These are phyloP conservation scores for Leishmania lainsoni DNA, from an alignment of 208 protist species.

Conservation along the genomic window DNA sequence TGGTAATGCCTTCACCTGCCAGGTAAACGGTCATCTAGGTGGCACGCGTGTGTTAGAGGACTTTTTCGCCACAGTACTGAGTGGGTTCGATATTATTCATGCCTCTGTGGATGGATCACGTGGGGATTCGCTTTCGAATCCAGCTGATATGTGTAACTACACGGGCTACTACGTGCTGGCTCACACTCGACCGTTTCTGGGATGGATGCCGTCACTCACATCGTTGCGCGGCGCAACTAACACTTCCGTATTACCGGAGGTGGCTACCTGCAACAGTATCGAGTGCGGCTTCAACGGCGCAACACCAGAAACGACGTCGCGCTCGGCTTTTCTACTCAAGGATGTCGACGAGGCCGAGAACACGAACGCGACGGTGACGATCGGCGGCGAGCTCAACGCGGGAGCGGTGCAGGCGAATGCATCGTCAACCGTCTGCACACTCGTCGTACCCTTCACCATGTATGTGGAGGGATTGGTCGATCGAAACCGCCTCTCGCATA, in stretches of 20 bases:
- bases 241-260: no score
- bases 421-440: conserved; percentile 3
- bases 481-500: conserved; percentile 44
- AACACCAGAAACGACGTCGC: not conserved
- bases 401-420: not conserved
- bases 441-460: conserved; percentile 55
- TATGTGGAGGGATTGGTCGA: conserved; percentile 46
- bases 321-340: not conserved
- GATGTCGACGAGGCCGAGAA: not conserved
- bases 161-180: conserved; percentile 54
- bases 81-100: conserved; percentile 77
- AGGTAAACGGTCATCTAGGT: conserved; percentile 69
- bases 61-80: conserved; percentile 60
- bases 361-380: not conserved
- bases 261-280: no score
- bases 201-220: conserved; percentile 53
- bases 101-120: conserved; percentile 38
- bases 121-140: conserved; percentile 16
- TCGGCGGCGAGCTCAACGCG: not conserved
- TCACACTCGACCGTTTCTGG: conserved; percentile 74
- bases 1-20: conserved; percentile 58
- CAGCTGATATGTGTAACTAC: conserved; percentile 43
- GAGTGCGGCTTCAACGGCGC: not conserved
- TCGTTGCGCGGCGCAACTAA: not conserved
- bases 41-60: conserved; percentile 55